Percentiles rank a stretch among this genome's conserved stretches.
phyloP scores from a whole-genome alignment of 2,329 filamentous ascomycete species.

The Xylaria sp. region DNA sequence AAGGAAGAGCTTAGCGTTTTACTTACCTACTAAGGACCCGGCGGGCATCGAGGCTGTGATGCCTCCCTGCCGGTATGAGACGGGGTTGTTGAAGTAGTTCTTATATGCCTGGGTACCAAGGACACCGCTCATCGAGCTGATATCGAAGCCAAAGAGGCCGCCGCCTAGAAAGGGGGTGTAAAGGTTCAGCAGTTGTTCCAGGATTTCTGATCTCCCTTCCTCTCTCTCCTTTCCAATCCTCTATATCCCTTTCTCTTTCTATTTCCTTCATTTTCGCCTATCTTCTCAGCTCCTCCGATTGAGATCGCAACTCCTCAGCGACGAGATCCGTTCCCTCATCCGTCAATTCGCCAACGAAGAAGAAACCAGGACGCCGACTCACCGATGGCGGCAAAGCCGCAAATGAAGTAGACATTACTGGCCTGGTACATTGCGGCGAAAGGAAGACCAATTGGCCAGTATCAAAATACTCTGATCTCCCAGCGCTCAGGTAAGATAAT shows the following conservation, averaged over 20 bases:
- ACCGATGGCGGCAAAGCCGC: conserved; percentile 71
- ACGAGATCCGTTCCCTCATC: background rate
- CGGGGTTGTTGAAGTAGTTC: conserved; percentile 74
- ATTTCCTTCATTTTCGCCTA: background rate
- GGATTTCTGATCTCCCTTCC: too few species aligned
- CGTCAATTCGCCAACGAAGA: background rate
- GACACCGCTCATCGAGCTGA: conserved; percentile 77
- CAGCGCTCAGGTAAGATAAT: background rate
- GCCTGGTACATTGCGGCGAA: conserved; percentile 53
- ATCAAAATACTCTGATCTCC: background rate
- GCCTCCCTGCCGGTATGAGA: conserved; percentile 70
- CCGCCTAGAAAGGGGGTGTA: conserved; percentile 61
- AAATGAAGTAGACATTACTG: conserved; percentile 69
- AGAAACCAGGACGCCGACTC: conserved; percentile 37
- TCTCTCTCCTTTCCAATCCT: background rate
- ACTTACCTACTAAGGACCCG: conserved; percentile 71
- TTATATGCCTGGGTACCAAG: conserved; percentile 76
- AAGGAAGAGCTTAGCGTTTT: too few species aligned
- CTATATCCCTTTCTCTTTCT: background rate
- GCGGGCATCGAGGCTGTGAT: conserved; percentile 81
- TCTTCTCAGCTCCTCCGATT: background rate
- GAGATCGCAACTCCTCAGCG: background rate
- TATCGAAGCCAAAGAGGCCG: conserved; percentile 82
- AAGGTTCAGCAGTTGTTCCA: background rate
- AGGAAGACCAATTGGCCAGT: too few species aligned